Evolutionary conservation across 2,329 filamentous ascomycete species (phyloP).

Genomic region (Colletotrichum paranaense): DNA sequence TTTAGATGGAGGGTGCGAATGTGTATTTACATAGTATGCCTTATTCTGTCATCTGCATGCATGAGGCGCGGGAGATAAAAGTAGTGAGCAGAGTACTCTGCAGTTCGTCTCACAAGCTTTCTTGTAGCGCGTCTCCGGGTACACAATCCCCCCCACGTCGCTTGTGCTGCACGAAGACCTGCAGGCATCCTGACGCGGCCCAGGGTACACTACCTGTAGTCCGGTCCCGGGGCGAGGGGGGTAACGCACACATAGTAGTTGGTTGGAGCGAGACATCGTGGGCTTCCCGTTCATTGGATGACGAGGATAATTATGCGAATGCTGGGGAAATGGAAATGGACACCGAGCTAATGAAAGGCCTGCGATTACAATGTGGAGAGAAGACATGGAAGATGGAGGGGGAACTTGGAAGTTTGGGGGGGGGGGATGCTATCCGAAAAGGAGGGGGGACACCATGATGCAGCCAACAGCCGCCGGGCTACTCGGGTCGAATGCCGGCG

Average conservation of each 20-base stretch:
- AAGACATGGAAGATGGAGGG: background rate
- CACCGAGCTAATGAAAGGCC: constrained; percentile 34
- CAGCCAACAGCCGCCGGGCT: constrained; percentile 18
- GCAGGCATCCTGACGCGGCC: constrained; percentile 17
- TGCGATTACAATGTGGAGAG: constrained; percentile 32
- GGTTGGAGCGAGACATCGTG: background rate
- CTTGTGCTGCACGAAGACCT: constrained; percentile 21
- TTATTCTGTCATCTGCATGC: background rate
- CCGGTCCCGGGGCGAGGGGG: background rate
- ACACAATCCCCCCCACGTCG: constrained; percentile 20
- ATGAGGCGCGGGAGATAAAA: background rate
- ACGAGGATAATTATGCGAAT: constrained; percentile 30
- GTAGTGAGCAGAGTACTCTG: background rate
- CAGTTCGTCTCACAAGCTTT: constrained; percentile 33
- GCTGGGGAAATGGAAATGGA: constrained; percentile 35
- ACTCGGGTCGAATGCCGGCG: constrained; percentile 21
- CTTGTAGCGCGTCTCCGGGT: constrained; percentile 15
- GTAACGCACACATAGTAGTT: background rate
- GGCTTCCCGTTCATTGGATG: constrained; percentile 19
- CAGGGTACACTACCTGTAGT: background rate
- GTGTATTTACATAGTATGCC: background rate
- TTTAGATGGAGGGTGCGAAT: background rate
- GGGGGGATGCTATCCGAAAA: background rate
- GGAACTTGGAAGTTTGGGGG: background rate
- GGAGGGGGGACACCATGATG: background rate